Evolutionary conservation across 495 filamentous ascomycete species (phyloP).

Genomic region (Neurospora africana): DNA sequence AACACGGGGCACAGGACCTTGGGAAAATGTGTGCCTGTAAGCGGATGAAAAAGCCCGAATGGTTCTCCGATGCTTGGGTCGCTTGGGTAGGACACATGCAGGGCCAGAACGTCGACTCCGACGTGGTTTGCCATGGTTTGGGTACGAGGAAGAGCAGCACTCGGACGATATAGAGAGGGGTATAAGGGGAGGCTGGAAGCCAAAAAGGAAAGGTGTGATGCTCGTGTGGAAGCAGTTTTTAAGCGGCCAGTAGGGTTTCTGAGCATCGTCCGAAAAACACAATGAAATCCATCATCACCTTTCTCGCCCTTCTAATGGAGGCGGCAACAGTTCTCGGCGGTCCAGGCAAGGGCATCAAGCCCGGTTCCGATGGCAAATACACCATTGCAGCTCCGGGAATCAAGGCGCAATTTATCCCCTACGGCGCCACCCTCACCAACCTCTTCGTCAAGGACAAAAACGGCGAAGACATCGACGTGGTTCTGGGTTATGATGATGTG

Average conservation of each 20-base stretch:
- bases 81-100: background rate
- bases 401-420: constrained; percentile 48
- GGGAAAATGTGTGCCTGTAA: background rate
- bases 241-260: background rate
- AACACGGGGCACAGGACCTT: background rate
- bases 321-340: background rate
- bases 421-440: constrained; percentile 46
- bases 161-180: background rate
- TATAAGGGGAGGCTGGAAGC: background rate
- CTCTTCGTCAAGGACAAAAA: constrained; percentile 47
- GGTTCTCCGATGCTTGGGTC: background rate
- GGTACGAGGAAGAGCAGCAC: background rate
- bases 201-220: background rate
- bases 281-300: constrained; percentile 9
- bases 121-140: background rate
- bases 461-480: constrained; percentile 42
- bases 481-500: constrained; percentile 42
- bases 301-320: constrained; percentile 11
- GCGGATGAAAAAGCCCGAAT: background rate
- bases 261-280: background rate
- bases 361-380: constrained; percentile 32
- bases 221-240: background rate
- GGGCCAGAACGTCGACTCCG: background rate
- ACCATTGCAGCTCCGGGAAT: constrained; percentile 41
- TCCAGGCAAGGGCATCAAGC: constrained; percentile 6